Conservation (phyloP, 2,329 filamentous ascomycete genomes). For the Passalora sequoiae region DNA sequence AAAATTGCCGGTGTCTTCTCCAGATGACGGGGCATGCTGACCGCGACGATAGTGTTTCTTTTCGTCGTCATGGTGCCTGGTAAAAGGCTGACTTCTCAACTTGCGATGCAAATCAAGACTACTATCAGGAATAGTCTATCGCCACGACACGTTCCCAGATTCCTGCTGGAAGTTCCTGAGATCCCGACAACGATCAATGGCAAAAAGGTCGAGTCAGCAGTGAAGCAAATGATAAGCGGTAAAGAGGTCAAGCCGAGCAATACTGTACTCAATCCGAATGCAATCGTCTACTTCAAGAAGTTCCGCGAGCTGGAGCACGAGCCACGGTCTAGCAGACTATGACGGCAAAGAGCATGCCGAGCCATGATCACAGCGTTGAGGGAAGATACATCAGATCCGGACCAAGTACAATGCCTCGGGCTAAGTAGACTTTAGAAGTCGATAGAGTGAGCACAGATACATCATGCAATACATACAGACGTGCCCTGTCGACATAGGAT, state of each 20-base stretch:
- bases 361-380: no score
- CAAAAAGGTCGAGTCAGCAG: slow-evolving; percentile 44
- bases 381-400: no score
- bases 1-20: not conserved
- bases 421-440: no score
- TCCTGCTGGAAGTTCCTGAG: slow-evolving; percentile 34
- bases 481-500: no score
- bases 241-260: slow-evolving; percentile 35
- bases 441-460: no score
- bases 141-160: slow-evolving; percentile 40
- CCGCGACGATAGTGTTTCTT: slow-evolving; percentile 36
- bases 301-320: slow-evolving; percentile 32
- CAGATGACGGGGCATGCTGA: not conserved
- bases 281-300: slow-evolving; percentile 33
- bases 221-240: slow-evolving; percentile 41
- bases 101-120: slow-evolving; percentile 23
- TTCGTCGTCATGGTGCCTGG: slow-evolving; percentile 36
- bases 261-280: slow-evolving; percentile 39
- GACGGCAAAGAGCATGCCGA: no score
- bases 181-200: slow-evolving; percentile 46
- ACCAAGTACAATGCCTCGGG: no score
- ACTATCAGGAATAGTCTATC: slow-evolving; percentile 29
- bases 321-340: slow-evolving; percentile 23
- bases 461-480: no score
- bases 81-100: slow-evolving; percentile 25